Conservation (phyloP, 495 filamentous ascomycete genomes). For the Aspergillus campestris region DNA sequence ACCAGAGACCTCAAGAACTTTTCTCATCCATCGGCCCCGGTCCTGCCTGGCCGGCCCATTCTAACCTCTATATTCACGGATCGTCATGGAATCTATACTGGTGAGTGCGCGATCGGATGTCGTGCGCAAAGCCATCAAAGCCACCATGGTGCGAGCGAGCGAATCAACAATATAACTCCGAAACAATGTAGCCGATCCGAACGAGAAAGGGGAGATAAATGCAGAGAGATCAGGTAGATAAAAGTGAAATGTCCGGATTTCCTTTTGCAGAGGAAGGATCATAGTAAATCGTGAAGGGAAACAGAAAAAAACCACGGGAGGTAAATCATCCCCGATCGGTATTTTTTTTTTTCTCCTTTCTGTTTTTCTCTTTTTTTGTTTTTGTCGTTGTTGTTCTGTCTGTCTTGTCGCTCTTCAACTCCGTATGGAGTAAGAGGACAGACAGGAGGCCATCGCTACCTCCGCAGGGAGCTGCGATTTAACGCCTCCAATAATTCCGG, state of each 20-base stretch:
- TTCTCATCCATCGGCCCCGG: conserved; percentile 11
- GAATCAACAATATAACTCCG: conserved; percentile 13
- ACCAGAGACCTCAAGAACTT: conserved; percentile 12
- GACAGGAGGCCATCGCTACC: conserved; percentile 25
- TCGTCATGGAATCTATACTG: conserved; percentile 16
- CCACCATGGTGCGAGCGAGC: conserved; percentile 10
- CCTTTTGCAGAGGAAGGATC: conserved; percentile 20
- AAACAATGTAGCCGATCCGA: conserved; percentile 13
- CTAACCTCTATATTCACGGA: conserved; percentile 19
- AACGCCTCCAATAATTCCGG: conserved; percentile 86
- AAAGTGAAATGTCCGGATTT: conserved; percentile 12
- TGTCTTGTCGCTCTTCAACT: not conserved
- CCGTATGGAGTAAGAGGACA: conserved; percentile 11
- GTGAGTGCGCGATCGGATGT: conserved; percentile 11
- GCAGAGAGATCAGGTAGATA: conserved; percentile 14
- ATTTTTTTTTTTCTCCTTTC: no score
- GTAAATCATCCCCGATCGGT: not conserved
- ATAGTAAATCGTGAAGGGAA: conserved; percentile 33
- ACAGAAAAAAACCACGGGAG: conserved; percentile 23
- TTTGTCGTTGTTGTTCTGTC: no score
- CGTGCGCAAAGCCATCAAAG: conserved; percentile 15
- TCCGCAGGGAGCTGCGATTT: conserved; percentile 66
- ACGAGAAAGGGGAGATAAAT: conserved; percentile 6
- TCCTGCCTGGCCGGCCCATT: conserved; percentile 10
- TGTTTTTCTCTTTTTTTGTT: no score